Evolutionary conservation across 768 basidiomycete species (phyloP).

Genomic region (Tylopilus balloui): DNA sequence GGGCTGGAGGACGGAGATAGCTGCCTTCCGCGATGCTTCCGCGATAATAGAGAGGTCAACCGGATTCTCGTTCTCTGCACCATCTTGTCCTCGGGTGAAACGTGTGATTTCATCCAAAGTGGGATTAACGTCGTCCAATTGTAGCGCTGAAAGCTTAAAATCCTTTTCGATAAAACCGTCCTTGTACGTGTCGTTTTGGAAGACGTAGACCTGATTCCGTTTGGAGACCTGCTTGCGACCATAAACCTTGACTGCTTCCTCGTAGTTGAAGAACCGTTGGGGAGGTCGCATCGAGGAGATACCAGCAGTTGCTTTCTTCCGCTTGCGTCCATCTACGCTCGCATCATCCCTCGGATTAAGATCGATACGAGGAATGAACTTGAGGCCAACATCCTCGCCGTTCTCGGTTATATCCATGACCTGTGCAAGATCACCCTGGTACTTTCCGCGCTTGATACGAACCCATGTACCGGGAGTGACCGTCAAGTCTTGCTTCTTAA

Average conservation of each 20-base stretch:
- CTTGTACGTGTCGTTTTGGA: constrained; percentile 89
- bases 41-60: constrained; percentile 90
- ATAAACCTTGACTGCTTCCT: constrained; percentile 85
- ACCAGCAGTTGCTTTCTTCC: constrained; percentile 57
- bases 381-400: constrained; percentile 86
- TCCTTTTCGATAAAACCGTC: constrained; percentile 98
- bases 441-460: constrained; percentile 88
- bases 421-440: constrained; percentile 92
- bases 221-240: constrained; percentile 73
- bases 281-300: constrained; percentile 73
- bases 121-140: constrained; percentile 86
- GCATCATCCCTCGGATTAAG: constrained; percentile 83
- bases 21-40: constrained; percentile 85
- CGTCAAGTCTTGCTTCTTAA: constrained; percentile 89
- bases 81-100: constrained; percentile 76
- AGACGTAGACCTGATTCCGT: constrained; percentile 73
- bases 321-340: constrained; percentile 64
- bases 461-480: constrained; percentile 91
- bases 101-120: constrained; percentile 95
- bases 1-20: constrained; percentile 92
- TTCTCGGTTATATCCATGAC: constrained; percentile 93
- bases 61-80: constrained; percentile 57
- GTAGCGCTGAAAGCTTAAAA: constrained; percentile 73
- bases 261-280: constrained; percentile 88
- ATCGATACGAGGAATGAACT: constrained; percentile 97